Base-by-base conservation (phyloP, 129 eudicot species). In the Saposhnikovia divaricata region DNA sequence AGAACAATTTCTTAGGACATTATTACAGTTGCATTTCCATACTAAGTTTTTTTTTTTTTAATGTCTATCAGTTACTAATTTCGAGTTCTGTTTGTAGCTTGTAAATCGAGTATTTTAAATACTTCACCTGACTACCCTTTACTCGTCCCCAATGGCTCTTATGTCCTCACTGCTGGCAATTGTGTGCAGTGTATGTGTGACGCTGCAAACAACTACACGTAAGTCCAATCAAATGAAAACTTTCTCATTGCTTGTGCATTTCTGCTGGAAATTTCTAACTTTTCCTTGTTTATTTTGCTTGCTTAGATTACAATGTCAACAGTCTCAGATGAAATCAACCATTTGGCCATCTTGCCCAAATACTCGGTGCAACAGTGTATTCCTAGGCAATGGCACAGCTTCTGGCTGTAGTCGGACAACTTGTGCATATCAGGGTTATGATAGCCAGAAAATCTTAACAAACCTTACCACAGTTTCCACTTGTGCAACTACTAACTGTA, bases 351-450 rank as follows among this genome's bases (percentile, higher is more conserved):
- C 80, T 53, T 95, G 97, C 77, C 86, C 94, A 59, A 48, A 88
- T 6, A 86, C 73, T 57, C 89, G 51, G 75, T 95, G 99, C 71
- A 51, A 72, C 72, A 90, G 86, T 14, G 53, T 80, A 34, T 76
- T 42, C 50, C 81, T 94, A 37, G 94, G 98, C 6, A 89, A 90
- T 84, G 65, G 79, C 25, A 87, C 91, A 0, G n/a, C 87, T 75
- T 86, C 96, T 18, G 77, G 79, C 72, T 95, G 98, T 80, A 85
- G 39, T 69, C 81, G 57, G 21, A 76, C 88, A 18, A 87, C 90
- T 51, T 95, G 99, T 77, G 87, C 91, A 18, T 95, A 95, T 77
- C 87, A 88, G 2, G 96, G 99, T 74, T 92, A 81, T 78, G 74
- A 25, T 61, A 71, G 83, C 78, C 82, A 78, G 72, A 81, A 84